These are phyloP conservation scores for Phytomonas francai DNA, from an alignment of 208 protist species.

Conservation along the genomic window DNA sequence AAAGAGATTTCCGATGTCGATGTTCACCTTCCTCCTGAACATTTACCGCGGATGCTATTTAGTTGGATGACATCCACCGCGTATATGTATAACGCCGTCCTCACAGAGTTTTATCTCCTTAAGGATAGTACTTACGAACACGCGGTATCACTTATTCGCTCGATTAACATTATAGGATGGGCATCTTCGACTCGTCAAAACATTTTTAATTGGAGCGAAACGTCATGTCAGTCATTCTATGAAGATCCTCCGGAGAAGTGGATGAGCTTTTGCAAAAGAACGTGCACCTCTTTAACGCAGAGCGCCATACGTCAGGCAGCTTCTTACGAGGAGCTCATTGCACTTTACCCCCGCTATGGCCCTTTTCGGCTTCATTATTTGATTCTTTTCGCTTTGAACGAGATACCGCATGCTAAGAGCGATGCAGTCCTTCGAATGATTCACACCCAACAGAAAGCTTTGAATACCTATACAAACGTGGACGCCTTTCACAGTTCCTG, in stretches of 20 bases:
- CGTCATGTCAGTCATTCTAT: neutral
- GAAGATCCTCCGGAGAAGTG: conserved; percentile 15
- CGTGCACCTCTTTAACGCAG: conserved; percentile 21
- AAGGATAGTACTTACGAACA: conserved; percentile 30
- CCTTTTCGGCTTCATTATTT: conserved; percentile 74
- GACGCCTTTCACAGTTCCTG: conserved; percentile 23
- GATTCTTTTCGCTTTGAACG: conserved; percentile 16
- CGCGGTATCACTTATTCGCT: conserved; percentile 29
- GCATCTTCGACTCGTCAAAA: neutral
- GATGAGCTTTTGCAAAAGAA: conserved; percentile 44
- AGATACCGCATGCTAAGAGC: neutral
- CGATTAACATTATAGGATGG: conserved; percentile 43
- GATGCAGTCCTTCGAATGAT: conserved; percentile 10
- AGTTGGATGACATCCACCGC: conserved; percentile 19
- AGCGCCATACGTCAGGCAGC: conserved; percentile 35
- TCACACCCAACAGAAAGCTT: conserved; percentile 13
- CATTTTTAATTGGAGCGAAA: neutral
- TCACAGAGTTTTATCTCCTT: conserved; percentile 69
- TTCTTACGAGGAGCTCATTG: conserved; percentile 80
- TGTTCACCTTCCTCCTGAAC: conserved; percentile 14
- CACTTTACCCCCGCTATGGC: conserved; percentile 39
- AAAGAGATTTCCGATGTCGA: conserved; percentile 14
- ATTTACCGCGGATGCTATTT: no score
- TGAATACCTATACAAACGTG: conserved; percentile 9
- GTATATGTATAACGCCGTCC: conserved; percentile 28